phyloP scores from a whole-genome alignment of 2,329 filamentous ascomycete genomes.

The Diatrype stigma region DNA sequence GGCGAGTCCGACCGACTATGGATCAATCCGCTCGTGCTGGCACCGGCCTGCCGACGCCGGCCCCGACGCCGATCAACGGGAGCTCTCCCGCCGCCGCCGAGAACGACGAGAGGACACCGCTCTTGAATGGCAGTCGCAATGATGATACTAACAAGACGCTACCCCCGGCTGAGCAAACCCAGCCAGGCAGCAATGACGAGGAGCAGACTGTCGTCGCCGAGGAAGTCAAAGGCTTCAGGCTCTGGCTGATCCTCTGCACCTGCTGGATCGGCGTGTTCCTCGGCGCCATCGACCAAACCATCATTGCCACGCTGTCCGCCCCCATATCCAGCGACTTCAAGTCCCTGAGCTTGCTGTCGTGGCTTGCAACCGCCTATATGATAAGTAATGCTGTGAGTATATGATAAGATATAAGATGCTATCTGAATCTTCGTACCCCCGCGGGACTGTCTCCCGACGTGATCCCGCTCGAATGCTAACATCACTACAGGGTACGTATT shows the following conservation, averaged over 20 bases:
- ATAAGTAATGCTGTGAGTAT: constrained; percentile 66
- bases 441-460: too few relatives aligned
- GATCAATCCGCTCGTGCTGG: not conserved
- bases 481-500: not conserved
- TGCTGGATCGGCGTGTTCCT: constrained; percentile 60
- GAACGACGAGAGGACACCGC: constrained; percentile 19
- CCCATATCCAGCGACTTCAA: constrained; percentile 81
- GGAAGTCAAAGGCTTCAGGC: constrained; percentile 42
- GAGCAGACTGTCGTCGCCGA: constrained; percentile 46
- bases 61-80: not conserved
- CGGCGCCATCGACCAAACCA: constrained; percentile 68
- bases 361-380: constrained; percentile 83
- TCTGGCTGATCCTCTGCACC: constrained; percentile 51
- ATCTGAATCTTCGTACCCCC: too few relatives aligned
- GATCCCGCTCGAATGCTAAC: not conserved
- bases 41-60: not conserved
- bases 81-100: not conserved
- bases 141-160: constrained; percentile 6
- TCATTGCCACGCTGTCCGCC: constrained; percentile 79
- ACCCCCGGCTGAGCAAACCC: constrained; percentile 8
- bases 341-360: constrained; percentile 76
- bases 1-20: not conserved
- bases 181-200: constrained; percentile 28
- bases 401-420: not conserved
- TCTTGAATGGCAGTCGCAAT: constrained; percentile 10